Conservation (phyloP, 202 grass and related monocot genomes). For the Zoysia matrella region DNA sequence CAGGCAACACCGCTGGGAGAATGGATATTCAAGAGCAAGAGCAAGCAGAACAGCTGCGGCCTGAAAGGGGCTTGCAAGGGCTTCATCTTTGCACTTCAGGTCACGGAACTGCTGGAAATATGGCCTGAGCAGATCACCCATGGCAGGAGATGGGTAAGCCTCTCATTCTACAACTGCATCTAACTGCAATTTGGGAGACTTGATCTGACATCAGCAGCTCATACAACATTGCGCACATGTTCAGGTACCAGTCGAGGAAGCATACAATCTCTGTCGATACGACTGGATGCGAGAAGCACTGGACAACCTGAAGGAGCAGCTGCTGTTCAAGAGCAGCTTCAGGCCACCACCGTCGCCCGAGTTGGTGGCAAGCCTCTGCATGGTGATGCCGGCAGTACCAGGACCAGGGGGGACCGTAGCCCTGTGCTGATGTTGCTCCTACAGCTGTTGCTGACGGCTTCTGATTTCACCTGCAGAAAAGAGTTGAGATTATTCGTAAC, state of each 20-base stretch:
- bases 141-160: conserved; percentile 74
- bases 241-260: conserved; percentile 55
- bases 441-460: neutral
- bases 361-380: conserved; percentile 36
- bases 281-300: conserved; percentile 81
- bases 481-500: conserved; percentile 14
- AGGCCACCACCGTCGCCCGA: neutral
- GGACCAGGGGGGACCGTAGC: conserved; percentile 40
- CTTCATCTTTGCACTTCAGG: conserved; percentile 75
- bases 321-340: conserved; percentile 23
- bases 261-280: conserved; percentile 60
- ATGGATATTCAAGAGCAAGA: conserved; percentile 89
- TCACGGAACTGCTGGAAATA: conserved; percentile 65
- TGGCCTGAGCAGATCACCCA: conserved; percentile 73
- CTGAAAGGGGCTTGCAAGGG: conserved; percentile 65
- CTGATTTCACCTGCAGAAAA: conserved; percentile 21
- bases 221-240: conserved; percentile 8
- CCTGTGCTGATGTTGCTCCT: conserved; percentile 36
- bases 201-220: neutral
- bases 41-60: conserved; percentile 54
- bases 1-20: conserved; percentile 63
- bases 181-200: neutral
- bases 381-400: conserved; percentile 25
- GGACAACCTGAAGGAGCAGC: conserved; percentile 54
- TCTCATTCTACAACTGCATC: neutral